Base-by-base conservation (phyloP, 352 stramenopile species). In the Phytopythium sindhum region DNA sequence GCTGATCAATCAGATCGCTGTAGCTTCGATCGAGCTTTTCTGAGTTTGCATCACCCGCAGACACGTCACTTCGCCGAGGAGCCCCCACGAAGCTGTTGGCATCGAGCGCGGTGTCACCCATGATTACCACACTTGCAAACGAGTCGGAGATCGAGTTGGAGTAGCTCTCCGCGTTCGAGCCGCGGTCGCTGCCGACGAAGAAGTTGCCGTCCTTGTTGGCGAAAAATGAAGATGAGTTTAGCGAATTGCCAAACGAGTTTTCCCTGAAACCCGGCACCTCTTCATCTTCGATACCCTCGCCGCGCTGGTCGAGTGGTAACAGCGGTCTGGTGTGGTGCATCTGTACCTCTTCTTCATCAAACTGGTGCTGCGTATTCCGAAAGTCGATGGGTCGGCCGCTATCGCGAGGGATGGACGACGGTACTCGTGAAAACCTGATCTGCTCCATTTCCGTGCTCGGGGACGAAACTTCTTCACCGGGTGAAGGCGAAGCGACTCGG, bases 41-140 rank as follows among this genome's bases (percentile, higher is more conserved):
- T 1, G 51, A 57, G 29, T 57, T 41, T n/a, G 52, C 57, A n/a
- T 52, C 19, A 7, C 26, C 58, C 21, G 24, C 28, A 26, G 17
- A 60, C 15, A 44, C 26, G 26, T 55, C 50, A 28, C 39, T 59
- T 53, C 2, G 69, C 37, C 55, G 69, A 64, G 29, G 4, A 28
- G 17, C 39, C 12, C 31, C 51, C 12, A 57, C 51, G 17, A 57
- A 57, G 31, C 51, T 57, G 56, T 68, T 65, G 17, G 56, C 58
- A 21, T 73, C 66, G 11, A 55, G 62, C 0, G 12, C 54, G 33
- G 70, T 65, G 45, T 76, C 69, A 1, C 69, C 69, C 23, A 76
- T 60, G 35, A 76, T 76, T 14, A 65, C 69, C 15, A 76, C 60
- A 29, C 67, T 74, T 26, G 63, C 41, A n/a, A 76, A 69, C n/a